These are phyloP conservation scores for Xylaria digitata DNA, from an alignment of 2,329 filamentous ascomycete species.

Conservation along the genomic window DNA sequence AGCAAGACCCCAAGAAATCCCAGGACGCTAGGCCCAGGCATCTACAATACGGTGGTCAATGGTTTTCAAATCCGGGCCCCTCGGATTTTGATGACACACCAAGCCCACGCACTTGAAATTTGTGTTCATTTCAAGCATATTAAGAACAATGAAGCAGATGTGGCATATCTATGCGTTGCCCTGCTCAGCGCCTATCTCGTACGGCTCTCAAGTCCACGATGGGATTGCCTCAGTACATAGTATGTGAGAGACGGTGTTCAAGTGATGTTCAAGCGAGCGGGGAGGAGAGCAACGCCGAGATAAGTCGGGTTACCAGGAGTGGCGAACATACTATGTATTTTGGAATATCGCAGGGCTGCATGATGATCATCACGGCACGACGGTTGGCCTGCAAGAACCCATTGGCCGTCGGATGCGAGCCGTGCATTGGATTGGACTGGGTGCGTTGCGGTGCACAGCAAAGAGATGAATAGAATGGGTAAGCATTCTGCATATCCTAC, in stretches of 20 bases:
- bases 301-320: conserved; percentile 11
- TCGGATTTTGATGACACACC: conserved; percentile 31
- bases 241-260: neutral
- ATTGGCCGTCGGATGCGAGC: conserved; percentile 2
- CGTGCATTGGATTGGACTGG: conserved; percentile 1
- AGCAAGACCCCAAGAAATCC: conserved; percentile 32
- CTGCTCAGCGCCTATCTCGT: neutral
- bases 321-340: conserved; percentile 14
- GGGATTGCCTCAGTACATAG: neutral
- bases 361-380: conserved; percentile 28
- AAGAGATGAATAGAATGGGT: too few species aligned
- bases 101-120: conserved; percentile 6
- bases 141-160: neutral
- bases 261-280: neutral
- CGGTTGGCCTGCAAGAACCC: conserved; percentile 23
- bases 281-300: neutral
- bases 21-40: conserved; percentile 11
- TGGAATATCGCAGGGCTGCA: conserved; percentile 29
- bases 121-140: conserved; percentile 3
- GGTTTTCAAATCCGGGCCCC: conserved; percentile 21
- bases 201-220: neutral
- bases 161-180: neutral
- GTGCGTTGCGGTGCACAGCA: neutral
- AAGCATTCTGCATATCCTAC: too few species aligned
- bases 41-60: neutral